Percentiles rank a stretch among this genome's conserved stretches.
phyloP scores from a whole-genome alignment of 2,329 filamentous ascomycete genomes.

The Periconia sp. region DNA sequence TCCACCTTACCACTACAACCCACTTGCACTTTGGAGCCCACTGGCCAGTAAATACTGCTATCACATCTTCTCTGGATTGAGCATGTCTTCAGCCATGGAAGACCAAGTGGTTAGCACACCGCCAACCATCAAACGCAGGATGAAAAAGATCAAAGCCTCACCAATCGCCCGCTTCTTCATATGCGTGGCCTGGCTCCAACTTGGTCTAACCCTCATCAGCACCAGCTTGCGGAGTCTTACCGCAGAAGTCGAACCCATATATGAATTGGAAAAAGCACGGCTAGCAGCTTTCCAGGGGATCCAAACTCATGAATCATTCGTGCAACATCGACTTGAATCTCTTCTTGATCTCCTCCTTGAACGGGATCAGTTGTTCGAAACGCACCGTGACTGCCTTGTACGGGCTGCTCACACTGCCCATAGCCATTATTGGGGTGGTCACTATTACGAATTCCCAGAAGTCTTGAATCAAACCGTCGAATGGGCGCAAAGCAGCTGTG shows the following conservation, averaged over 20 bases:
- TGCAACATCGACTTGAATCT: slow-evolving; percentile 9
- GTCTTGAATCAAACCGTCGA: slow-evolving; percentile 18
- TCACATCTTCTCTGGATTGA: too few species aligned
- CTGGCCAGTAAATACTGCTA: too few species aligned
- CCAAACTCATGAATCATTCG: slow-evolving; percentile 5
- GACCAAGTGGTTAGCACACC: too few species aligned
- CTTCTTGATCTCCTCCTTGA: slow-evolving; percentile 11
- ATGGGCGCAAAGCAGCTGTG: slow-evolving; percentile 26
- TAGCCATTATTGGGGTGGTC: slow-evolving; percentile 7
- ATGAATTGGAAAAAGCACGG: background rate
- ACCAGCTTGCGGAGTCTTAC: background rate
- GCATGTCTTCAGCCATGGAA: too few species aligned
- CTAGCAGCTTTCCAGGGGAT: background rate
- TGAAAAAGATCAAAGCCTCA: background rate
- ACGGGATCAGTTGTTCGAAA: slow-evolving; percentile 17
- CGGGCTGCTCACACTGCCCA: slow-evolving; percentile 20
- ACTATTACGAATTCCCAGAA: slow-evolving; percentile 15
- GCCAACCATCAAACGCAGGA: background rate
- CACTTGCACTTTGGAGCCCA: too few species aligned
- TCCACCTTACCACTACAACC: too few species aligned
- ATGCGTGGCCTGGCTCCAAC: background rate
- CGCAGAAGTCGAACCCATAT: background rate
- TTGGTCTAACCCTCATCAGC: background rate
- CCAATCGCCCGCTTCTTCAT: background rate
- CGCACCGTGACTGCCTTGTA: slow-evolving; percentile 26